Evolutionary conservation across 192 early-diverging fungal genomes (phyloP), one percentile per base, ranked within the genome.

Genomic region (Coemansia sp.): DNA sequence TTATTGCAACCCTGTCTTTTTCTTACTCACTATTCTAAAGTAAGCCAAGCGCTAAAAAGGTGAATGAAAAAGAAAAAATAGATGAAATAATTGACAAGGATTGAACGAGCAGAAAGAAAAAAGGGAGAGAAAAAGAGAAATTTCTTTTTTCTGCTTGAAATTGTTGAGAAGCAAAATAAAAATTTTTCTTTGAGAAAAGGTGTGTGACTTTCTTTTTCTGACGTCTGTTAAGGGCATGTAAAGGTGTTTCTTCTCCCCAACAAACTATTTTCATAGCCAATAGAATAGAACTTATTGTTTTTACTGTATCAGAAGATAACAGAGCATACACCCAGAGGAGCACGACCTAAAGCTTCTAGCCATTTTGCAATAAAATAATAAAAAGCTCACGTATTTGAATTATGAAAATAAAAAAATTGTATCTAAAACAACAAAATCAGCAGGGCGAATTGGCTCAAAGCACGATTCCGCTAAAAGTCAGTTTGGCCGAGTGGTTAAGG

Each of bases 171-270:
- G 23, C 56, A 53, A 40, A 41, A 15, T 32, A 41, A 65, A 65
- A 56, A 56, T 65, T 68, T 60, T 67, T 49, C 15, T 39, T 38
- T 15, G 21, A 26, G 52, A 54, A 54, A 18, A 16, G 38, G 54
- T 40, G 63, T 64, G 64, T 65, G 64, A 65, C 64, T 56, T 65
- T 40, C 5, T 50, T 50, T 15, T 45, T 15, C 44, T 15, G 10
- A 45, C 4, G 32, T 32, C 32, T 32, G 32, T 32, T 32, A 4
- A 32, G 4, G 3, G 32, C 2, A 32, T 32, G 32, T 32, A 32
- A 4, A 0, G 32, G 32, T 32, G 32, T 32, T 32, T 32, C 19
- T 16, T 50, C 49, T 50, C 49, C 49, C 49, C 49, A 50, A 50
- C 49, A 19, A 50, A 8, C 49, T 19, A 8, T 18, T 18, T 16